A percentile compares a stretch with the other conserved stretches of the same genome.
phyloP scores from a whole-genome alignment of 2,329 filamentous ascomycete genomes.

The Diaporthe sp. region DNA sequence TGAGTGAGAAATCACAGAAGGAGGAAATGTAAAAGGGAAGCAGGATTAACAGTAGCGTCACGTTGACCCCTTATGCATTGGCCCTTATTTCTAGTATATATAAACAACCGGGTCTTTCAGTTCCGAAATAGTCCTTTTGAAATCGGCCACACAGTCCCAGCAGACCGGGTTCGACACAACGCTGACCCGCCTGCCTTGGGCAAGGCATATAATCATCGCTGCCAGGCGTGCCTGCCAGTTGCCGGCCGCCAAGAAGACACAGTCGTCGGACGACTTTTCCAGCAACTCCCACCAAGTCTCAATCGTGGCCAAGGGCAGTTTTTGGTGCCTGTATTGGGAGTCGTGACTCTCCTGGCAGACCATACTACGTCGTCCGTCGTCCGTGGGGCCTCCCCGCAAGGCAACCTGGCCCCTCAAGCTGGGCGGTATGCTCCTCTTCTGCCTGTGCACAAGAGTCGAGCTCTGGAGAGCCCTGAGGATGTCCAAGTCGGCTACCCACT shows the following conservation, averaged over 20 bases:
- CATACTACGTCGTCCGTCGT: not conserved
- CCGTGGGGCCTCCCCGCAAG: not conserved
- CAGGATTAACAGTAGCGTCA: no score
- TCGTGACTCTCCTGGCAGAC: not conserved
- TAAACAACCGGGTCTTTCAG: not conserved
- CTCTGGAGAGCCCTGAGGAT: not conserved
- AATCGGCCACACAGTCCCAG: not conserved
- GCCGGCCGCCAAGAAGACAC: not conserved
- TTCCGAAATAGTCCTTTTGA: not conserved
- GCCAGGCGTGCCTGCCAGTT: not conserved
- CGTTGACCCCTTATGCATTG: no score
- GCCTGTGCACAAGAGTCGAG: not conserved
- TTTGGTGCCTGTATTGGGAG: not conserved
- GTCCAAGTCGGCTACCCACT: constrained; percentile 9
- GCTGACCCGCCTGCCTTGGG: not conserved
- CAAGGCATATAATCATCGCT: not conserved
- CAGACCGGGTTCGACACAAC: not conserved
- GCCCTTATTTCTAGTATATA: not conserved
- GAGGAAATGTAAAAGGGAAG: no score
- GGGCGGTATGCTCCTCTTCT: not conserved
- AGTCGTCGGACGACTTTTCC: not conserved
- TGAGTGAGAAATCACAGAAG: no score
- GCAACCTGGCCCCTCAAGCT: not conserved
- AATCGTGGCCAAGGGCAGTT: not conserved
- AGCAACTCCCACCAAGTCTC: not conserved